Evolutionary conservation across 768 basidiomycete genomes (phyloP).

Genomic region (Terana coerulea): DNA sequence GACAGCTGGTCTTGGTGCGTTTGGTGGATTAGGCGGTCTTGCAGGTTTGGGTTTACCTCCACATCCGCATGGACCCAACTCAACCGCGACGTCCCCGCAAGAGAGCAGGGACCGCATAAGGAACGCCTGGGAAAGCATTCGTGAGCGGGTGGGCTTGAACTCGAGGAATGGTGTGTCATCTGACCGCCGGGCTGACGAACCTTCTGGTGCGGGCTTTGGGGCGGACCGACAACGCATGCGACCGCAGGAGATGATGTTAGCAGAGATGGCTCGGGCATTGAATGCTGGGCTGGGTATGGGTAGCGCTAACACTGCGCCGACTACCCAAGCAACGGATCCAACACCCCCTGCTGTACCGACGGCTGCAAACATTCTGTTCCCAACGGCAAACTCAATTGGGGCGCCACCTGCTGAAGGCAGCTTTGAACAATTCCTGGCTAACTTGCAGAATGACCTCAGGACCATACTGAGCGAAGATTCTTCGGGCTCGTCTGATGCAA

Average conservation of each 20-base stretch:
- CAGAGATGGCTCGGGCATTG: conserved; percentile 80
- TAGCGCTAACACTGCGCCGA: conserved; percentile 1
- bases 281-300: conserved; percentile 55
- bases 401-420: conserved; percentile 52
- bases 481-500: neutral
- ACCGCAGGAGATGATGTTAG: conserved; percentile 62
- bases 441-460: conserved; percentile 72
- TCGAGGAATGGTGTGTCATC: conserved; percentile 4
- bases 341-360: neutral
- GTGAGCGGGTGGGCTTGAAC: conserved; percentile 61
- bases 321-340: neutral
- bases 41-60: conserved; percentile 18
- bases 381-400: conserved; percentile 12
- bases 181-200: neutral
- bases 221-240: conserved; percentile 36
- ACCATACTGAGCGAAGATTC: conserved; percentile 47
- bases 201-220: neutral
- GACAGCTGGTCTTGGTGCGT: conserved; percentile 30
- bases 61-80: no score
- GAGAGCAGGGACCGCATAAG: conserved; percentile 43
- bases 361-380: neutral
- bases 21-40: conserved; percentile 29
- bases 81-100: conserved; percentile 1
- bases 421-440: conserved; percentile 79
- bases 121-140: conserved; percentile 63